A percentile compares a stretch with the other conserved stretches of the same genome.
These are phyloP conservation scores for Penicillium sp. DNA, from an alignment of 2,329 filamentous ascomycete genomes.

Conservation along the genomic window DNA sequence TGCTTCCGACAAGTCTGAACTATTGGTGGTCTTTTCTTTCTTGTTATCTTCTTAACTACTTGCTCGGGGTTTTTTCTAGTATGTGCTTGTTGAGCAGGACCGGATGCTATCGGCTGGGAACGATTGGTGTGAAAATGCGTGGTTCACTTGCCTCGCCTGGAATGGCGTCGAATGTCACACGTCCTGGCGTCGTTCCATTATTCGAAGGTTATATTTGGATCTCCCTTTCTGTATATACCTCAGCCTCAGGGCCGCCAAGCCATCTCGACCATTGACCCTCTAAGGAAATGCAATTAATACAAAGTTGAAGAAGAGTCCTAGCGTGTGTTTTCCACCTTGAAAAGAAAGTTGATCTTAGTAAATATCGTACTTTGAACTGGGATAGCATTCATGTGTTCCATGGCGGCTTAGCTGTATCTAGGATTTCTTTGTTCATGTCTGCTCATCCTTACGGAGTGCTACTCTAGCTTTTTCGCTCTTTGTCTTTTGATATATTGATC, in stretches of 20 bases:
- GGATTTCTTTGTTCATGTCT: background rate
- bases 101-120: background rate
- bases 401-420: background rate
- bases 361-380: background rate
- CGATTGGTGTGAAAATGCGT: background rate
- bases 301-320: background rate
- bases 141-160: background rate
- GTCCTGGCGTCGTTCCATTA: background rate
- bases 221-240: background rate
- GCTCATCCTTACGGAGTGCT: background rate
- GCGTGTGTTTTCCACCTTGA: background rate
- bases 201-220: background rate
- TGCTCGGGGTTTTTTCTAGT: background rate
- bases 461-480: background rate
- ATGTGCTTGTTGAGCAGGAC: background rate
- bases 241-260: background rate
- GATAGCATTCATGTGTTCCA: background rate
- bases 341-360: background rate
- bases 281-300: background rate
- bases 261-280: background rate
- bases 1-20: too few relatives aligned
- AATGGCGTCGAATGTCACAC: background rate
- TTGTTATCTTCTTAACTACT: background rate
- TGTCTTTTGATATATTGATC: background rate
- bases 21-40: too few relatives aligned